Conservation (phyloP, 768 basidiomycete species). For the Lenzites betulinus region DNA sequence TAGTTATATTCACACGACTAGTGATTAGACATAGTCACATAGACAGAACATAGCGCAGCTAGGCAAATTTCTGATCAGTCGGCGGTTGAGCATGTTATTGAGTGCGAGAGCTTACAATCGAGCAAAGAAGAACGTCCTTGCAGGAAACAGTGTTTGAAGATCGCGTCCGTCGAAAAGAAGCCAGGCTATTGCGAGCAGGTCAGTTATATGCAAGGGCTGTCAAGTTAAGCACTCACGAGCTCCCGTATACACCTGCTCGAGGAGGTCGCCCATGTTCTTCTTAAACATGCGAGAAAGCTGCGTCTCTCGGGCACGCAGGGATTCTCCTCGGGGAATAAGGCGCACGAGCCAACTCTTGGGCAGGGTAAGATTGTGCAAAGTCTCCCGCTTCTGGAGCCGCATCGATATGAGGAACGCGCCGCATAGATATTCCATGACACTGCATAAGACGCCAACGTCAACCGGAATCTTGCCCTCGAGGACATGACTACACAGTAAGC, state of each 20-base stretch:
- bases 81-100: neutral
- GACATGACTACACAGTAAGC: conserved; percentile 42
- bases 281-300: conserved; percentile 9
- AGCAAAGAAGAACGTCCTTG: conserved; percentile 41
- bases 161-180: conserved; percentile 11
- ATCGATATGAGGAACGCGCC: conserved; percentile 41
- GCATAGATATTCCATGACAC: conserved; percentile 51
- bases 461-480: conserved; percentile 40
- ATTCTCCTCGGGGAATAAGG: neutral
- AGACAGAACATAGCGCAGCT: conserved; percentile 53
- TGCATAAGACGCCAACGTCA: conserved; percentile 51
- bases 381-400: conserved; percentile 22
- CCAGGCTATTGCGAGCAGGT: neutral
- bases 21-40: conserved; percentile 36
- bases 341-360: conserved; percentile 50
- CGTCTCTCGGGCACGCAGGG: conserved; percentile 1
- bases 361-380: conserved; percentile 50
- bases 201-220: neutral
- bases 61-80: neutral
- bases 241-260: conserved; percentile 17
- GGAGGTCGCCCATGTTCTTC: conserved; percentile 9
- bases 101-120: conserved; percentile 44
- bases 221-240: neutral
- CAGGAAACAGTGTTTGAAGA: neutral
- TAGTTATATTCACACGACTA: neutral